Conservation (phyloP, 441 rosid species). For the Populus hybrid region DNA sequence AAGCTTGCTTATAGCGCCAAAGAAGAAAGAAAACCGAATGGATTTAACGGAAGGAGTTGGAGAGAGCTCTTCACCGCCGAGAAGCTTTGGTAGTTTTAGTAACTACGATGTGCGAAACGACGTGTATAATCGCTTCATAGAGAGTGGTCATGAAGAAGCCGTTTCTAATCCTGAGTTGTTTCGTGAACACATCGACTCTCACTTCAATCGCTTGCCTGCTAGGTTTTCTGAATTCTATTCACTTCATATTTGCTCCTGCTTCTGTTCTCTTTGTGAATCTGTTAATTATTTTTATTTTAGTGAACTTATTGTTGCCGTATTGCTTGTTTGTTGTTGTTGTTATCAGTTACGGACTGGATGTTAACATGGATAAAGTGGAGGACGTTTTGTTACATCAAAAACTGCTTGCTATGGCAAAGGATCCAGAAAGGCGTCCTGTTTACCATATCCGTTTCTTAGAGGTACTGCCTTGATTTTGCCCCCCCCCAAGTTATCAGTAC, state of each 20-base stretch:
- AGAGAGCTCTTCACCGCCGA: slow-evolving; percentile 76
- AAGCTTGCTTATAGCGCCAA: neutral
- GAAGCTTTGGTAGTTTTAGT: slow-evolving; percentile 43
- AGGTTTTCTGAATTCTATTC: slow-evolving; percentile 32
- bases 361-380: slow-evolving; percentile 66
- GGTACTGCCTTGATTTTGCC: slow-evolving; percentile 31
- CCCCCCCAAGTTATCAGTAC: neutral
- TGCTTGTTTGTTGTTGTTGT: neutral
- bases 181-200: slow-evolving; percentile 56
- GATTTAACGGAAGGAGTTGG: slow-evolving; percentile 78
- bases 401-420: slow-evolving; percentile 57
- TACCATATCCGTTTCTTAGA: slow-evolving; percentile 60
- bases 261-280: neutral
- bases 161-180: slow-evolving; percentile 45
- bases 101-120: slow-evolving; percentile 50
- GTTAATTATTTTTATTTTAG: neutral
- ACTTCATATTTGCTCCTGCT: neutral
- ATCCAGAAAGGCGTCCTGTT: slow-evolving; percentile 58
- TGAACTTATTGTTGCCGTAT: neutral
- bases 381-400: slow-evolving; percentile 59
- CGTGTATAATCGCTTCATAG: slow-evolving; percentile 53
- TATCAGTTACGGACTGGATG: slow-evolving; percentile 60
- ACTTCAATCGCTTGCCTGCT: slow-evolving; percentile 63
- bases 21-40: slow-evolving; percentile 22
- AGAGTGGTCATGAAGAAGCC: slow-evolving; percentile 47